These are phyloP conservation scores for Cerrena zonata DNA, from an alignment of 1,284 basidiomycete species.

Conservation along the genomic window DNA sequence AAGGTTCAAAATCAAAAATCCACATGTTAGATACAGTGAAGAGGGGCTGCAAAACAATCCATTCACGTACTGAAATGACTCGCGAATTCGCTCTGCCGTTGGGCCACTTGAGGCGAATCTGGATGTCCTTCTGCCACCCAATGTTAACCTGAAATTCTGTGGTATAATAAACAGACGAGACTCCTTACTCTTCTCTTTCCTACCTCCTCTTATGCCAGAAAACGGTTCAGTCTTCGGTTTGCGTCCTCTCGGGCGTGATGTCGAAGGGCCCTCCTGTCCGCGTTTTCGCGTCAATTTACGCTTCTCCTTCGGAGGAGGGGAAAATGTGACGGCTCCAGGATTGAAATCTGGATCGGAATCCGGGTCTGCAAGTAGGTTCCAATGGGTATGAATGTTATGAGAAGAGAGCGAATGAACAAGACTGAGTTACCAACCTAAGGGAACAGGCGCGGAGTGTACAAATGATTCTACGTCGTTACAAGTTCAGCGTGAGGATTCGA, in stretches of 20 bases:
- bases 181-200: background rate
- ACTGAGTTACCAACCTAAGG: conserved; percentile 2
- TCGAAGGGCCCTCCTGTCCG: background rate
- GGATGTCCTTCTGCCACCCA: background rate
- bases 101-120: background rate
- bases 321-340: background rate
- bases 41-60: too few relatives aligned
- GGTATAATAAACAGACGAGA: background rate
- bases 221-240: background rate
- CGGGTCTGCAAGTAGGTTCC: conserved; percentile 9
- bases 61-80: background rate
- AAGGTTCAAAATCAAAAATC: background rate
- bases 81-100: conserved; percentile 2
- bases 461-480: background rate
- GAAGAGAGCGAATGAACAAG: background rate
- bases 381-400: background rate
- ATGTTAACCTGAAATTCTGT: background rate
- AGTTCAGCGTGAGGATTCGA: background rate
- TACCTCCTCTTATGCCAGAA: background rate
- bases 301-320: background rate
- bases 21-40: background rate
- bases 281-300: conserved; percentile 4
- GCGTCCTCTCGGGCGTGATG: background rate
- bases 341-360: conserved; percentile 14
- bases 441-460: conserved; percentile 1